Evolutionary conservation across 2,329 filamentous ascomycete genomes (phyloP), one percentile per base, ranked within the genome.

Genomic region (Fusarium sp.): DNA sequence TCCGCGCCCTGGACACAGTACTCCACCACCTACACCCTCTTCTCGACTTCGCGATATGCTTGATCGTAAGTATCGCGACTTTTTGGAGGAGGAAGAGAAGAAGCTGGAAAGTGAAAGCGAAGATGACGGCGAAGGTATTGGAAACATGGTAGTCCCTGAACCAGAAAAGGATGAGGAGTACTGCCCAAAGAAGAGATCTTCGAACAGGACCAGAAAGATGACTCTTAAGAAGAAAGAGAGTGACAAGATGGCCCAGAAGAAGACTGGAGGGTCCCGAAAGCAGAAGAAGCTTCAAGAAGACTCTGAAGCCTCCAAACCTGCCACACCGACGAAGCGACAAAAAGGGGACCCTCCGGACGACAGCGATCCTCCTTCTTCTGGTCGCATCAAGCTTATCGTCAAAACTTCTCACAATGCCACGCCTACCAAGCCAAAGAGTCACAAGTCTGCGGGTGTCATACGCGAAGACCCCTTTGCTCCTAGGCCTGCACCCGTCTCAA

Each of bases 161-260:
- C 52, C 72, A 0, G 72, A 74, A 24, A 62, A 70, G 5, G 72
- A 74, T 43, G 58, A 45, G 1, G 56, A 66, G 9, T 74, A 74
- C 22, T 47, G 48, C 6, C 72, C 72, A 2, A 69, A 56, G 7
- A 27, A 43, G 24, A 59, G 40, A 7, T 27, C 38, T 5, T 11
- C 46, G 11, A 62, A 38, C 4, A 55, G 43, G 16, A 62, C 66
- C 6, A 69, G 60, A 16, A 58, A 61, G 15, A 46, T 18, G 7
- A 16, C n/a, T 12, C 8, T 38, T 5, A 55, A 60, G 29, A 43
- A 56, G 22, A 38, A 18, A 9, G 47, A 52, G 20, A 44, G 20
- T 13, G 32, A 22, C 6, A 8, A 22, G 13, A 5, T 20, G 8
- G 12, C 46, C 4, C 43, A 24, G 18, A 27, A 29, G 15, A 24